Base-by-base conservation (phyloP, 73 alveolate genomes). In the Paraurostyla sp. region DNA sequence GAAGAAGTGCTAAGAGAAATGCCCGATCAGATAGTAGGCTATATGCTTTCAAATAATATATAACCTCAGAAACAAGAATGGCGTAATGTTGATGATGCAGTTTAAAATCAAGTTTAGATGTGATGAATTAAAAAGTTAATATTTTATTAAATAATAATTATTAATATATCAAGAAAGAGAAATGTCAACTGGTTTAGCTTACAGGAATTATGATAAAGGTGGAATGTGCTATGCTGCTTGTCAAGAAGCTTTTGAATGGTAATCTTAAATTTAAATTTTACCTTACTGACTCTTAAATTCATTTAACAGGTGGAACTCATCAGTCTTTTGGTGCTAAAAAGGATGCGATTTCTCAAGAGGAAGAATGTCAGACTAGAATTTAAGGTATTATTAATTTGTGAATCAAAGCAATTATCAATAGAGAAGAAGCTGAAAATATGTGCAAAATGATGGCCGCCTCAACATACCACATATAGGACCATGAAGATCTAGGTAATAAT, bases 1-100 rank as follows among this genome's bases (percentile, higher is more conserved):
- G 97, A 96, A 83, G 99, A 97, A 92, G 99, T 96, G 0, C 94
- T 97, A 30, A 96, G 91, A 92, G 99, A 97, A 88, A 92, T 97
- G 58, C 99, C 99, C 6, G 97, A 92, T 30, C 94, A 97, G 81
- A 69, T 97, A 20, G 97, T 94, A 20, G 85, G 91, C 42, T 96
- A 95, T 88, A 50, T 87, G 80, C 42, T 54, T 73, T 32, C 49
- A 25, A 45, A 83, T 25, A 46, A 45, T 11, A 83, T 83, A 36
- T 43, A 83, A 57, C 86, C 85, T 40, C 7, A 54, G 18, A 49
- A 78, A 22, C 43, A 29, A 6, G 89, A 78, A 38, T 78, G 87
- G 87, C 48, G 7, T 2, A 50, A 57, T 43, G 51, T 49, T 11
- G 75, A 78, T 35, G 57, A 58, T 49, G 71, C 59, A 0, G 6